Base-by-base conservation (phyloP, 345 rosid genomes). In the Conringia planisiliqua region DNA sequence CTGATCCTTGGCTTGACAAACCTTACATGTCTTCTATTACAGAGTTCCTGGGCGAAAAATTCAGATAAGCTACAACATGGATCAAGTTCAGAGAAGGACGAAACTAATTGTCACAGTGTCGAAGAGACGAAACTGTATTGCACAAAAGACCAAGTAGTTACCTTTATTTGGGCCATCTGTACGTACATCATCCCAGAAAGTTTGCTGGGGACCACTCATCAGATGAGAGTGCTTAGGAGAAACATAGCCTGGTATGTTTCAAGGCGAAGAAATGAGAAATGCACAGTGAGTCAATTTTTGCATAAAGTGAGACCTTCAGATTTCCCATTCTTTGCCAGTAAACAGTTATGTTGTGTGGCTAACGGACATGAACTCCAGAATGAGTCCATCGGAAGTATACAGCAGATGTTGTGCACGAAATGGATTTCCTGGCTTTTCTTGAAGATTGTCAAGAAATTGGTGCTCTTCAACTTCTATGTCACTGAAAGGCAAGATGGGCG, bases 371-470 rank as follows among this genome's bases (percentile, higher is more conserved):
- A 66, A 24, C 62, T 43, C 39, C 68, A 46, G 68, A 66, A 82
- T n/a, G 73, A 43, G 67, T 70, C 68, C 56, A 73, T 70, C 43
- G 79, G 70, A 89, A 85, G 80, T 84, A 83, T 8, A 62, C 68
- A 74, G 82, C 89, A 65, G 65, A 86, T 12, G 68, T 62, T 50
- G 58, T 77, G 81, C 73, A 70, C 33, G 4, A 89, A 84, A 73
- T 93, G 97, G 97, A 86, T 88, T 65, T 79, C 79, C 78, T 91
- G 98, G 98, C 81, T 91, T 61, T 93, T 93, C 68, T 76, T 85
- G 9, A 70, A 40, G 79, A 70, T 93, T 68, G 85, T 93, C 73
- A 86, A 83, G 72, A 90, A 92, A 55, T 11, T 93, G 70, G 80
- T 91, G 42, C 81, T n/a, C 80, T 82, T 91, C 60, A 84, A 91